Evolutionary conservation across 73 alveolate genomes (phyloP).

Genomic region (Paramecium sonneborni): DNA sequence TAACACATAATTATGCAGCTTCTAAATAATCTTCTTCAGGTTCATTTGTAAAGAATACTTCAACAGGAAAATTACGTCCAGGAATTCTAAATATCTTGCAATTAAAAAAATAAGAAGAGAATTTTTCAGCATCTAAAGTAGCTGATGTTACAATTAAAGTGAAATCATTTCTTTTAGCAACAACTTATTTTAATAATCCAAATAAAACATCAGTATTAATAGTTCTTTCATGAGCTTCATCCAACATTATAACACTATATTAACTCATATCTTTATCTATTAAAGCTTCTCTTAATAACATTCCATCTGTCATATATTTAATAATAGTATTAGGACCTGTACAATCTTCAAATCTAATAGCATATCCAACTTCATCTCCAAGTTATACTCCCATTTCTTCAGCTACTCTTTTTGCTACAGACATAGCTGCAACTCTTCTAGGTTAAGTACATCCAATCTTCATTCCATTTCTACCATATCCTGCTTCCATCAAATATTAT

Average conservation of each 20-base stretch:
- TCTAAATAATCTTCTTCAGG: conserved; percentile 98
- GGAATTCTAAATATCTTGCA: conserved; percentile 99
- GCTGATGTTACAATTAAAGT: conserved; percentile 99
- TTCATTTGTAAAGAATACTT: conserved; percentile 94
- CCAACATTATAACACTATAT: conserved; percentile 98
- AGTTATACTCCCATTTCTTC: conserved; percentile 94
- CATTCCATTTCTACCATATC: conserved; percentile 84
- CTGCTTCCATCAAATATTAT: conserved; percentile 98
- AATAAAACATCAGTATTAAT: conserved; percentile 99
- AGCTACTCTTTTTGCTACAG: conserved; percentile 98
- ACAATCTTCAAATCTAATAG: conserved; percentile 99
- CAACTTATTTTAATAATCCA: conserved; percentile 93
- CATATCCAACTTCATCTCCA: conserved; percentile 99
- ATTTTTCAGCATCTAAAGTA: conserved; percentile 93
- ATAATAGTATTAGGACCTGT: conserved; percentile 96
- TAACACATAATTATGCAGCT: conserved; percentile 97
- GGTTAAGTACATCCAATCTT: conserved; percentile 99
- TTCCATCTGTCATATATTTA: conserved; percentile 99
- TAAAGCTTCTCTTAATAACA: conserved; percentile 98
- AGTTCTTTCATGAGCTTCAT: conserved; percentile 99
- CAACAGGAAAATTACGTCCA: conserved; percentile 98
- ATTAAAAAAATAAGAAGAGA: conserved; percentile 95
- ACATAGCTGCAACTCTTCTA: conserved; percentile 99
- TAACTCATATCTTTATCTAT: conserved; percentile 86
- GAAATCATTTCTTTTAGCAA: conserved; percentile 87